These are phyloP conservation scores for Neurospora sp. DNA, from an alignment of 2,329 filamentous ascomycete species.

Conservation along the genomic window DNA sequence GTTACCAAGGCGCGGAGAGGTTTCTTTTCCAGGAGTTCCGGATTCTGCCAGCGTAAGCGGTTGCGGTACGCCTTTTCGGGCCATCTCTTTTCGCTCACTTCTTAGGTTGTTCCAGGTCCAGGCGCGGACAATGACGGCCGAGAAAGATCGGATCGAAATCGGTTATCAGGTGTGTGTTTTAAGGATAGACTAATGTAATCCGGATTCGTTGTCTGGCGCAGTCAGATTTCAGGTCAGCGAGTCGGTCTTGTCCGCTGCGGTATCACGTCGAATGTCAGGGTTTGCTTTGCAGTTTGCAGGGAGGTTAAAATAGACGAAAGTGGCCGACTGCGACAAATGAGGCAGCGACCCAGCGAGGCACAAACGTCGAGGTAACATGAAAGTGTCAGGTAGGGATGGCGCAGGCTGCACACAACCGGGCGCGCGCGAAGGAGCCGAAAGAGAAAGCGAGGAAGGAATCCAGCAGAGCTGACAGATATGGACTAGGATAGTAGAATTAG, in stretches of 20 bases:
- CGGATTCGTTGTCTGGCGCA: neutral
- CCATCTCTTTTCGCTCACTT: slow-evolving; percentile 29
- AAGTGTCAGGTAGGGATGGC: slow-evolving; percentile 1
- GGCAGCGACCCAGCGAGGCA: slow-evolving; percentile 10
- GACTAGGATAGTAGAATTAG: neutral
- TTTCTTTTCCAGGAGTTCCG: slow-evolving; percentile 24
- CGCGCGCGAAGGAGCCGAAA: slow-evolving; percentile 3
- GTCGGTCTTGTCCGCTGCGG: slow-evolving; percentile 25
- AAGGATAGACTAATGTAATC: neutral
- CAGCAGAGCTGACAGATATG: neutral
- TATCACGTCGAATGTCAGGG: slow-evolving; percentile 24
- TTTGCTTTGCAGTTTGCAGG: slow-evolving; percentile 16
- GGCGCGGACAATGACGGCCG: neutral
- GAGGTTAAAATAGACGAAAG: slow-evolving; percentile 23
- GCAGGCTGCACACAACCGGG: slow-evolving; percentile 2
- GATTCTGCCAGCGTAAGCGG: slow-evolving; percentile 42
- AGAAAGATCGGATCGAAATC: neutral
- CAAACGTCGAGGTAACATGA: neutral
- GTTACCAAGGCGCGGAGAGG: slow-evolving; percentile 22
- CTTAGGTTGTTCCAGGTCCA: neutral
- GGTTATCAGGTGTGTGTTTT: neutral
- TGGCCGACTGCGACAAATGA: slow-evolving; percentile 26
- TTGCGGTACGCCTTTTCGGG: slow-evolving; percentile 48
- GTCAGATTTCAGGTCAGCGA: slow-evolving; percentile 9
- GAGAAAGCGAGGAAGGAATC: neutral